phyloP scores from a whole-genome alignment of 2,329 filamentous ascomycete species.

The Curvularia lunata region DNA sequence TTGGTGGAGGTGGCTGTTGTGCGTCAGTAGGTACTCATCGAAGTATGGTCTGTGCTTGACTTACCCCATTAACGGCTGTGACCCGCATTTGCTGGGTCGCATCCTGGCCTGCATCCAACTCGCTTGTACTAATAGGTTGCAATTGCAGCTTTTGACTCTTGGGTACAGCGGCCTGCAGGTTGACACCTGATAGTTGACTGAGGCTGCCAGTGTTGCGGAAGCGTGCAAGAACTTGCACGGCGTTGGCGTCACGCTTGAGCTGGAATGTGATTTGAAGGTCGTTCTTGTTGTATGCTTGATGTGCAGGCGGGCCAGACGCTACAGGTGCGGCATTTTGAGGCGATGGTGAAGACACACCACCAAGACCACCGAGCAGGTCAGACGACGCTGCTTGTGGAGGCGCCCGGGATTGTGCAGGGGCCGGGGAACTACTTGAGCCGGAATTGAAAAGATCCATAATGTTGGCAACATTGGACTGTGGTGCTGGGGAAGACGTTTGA shows the following conservation, averaged over 20 bases:
- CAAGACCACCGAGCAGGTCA: conserved; percentile 54
- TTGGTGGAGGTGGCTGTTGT: conserved; percentile 69
- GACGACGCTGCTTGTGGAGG: conserved; percentile 45
- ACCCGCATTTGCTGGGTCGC: conserved; percentile 92
- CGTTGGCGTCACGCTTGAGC: conserved; percentile 80
- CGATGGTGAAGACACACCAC: conserved; percentile 55
- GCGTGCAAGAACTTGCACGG: conserved; percentile 79
- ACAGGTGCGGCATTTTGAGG: conserved; percentile 53
- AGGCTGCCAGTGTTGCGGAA: conserved; percentile 80
- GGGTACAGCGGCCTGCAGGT: conserved; percentile 91
- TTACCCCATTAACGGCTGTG: conserved; percentile 83
- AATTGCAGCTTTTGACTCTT: conserved; percentile 95
- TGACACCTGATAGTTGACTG: conserved; percentile 72
- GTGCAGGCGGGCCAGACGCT: conserved; percentile 55
- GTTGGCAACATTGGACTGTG: conserved; percentile 55
- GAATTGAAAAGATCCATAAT: conserved; percentile 90
- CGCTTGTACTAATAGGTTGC: conserved; percentile 82
- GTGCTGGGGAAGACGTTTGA: conserved; percentile 47
- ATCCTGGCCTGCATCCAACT: conserved; percentile 77
- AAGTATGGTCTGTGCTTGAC: conserved; percentile 51
- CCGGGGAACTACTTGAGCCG: conserved; percentile 52
- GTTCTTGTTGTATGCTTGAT: conserved; percentile 85
- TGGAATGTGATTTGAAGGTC: conserved; percentile 81
- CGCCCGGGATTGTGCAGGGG: conserved; percentile 48
- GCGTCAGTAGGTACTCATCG: conserved; percentile 27